phyloP scores from a whole-genome alignment of 106 monocot genomes.

The Allium fistulosum region DNA sequence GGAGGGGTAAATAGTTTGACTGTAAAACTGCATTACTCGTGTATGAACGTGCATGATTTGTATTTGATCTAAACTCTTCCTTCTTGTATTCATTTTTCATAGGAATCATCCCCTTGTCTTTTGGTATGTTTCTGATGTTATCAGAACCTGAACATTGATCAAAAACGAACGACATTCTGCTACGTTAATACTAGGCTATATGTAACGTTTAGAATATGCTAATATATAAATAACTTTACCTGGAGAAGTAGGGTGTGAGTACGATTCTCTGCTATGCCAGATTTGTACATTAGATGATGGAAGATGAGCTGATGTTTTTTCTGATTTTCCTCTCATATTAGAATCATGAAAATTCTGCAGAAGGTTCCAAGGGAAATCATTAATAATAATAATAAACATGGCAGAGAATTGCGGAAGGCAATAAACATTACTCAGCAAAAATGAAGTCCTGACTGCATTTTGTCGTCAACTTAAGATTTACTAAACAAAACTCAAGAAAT shows the following conservation, averaged over 20 bases:
- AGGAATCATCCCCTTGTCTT: conserved; percentile 2
- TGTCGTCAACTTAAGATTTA: too few relatives aligned
- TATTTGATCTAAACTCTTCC: conserved; percentile 8
- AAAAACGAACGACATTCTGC: background rate
- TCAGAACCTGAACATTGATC: conserved; percentile 4
- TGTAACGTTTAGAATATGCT: background rate
- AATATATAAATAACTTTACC: conserved; percentile 7
- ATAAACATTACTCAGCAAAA: background rate
- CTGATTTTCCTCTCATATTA: background rate
- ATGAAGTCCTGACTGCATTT: too few relatives aligned
- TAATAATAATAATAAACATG: background rate
- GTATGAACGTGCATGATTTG: conserved; percentile 12
- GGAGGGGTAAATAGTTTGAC: background rate
- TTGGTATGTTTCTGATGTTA: background rate
- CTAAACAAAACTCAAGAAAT: too few relatives aligned
- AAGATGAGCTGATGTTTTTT: background rate
- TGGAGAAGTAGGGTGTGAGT: conserved; percentile 5
- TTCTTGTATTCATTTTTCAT: background rate
- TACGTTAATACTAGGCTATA: background rate
- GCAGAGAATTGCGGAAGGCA: background rate
- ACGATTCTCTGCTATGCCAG: background rate
- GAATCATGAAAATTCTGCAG: conserved; percentile 3
- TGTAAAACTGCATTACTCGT: conserved; percentile 5
- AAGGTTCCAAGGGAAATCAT: background rate
- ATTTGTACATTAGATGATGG: background rate